These are phyloP conservation scores for Exophiala mesophila DNA, from an alignment of 2,329 filamentous ascomycete genomes.

Conservation along the genomic window DNA sequence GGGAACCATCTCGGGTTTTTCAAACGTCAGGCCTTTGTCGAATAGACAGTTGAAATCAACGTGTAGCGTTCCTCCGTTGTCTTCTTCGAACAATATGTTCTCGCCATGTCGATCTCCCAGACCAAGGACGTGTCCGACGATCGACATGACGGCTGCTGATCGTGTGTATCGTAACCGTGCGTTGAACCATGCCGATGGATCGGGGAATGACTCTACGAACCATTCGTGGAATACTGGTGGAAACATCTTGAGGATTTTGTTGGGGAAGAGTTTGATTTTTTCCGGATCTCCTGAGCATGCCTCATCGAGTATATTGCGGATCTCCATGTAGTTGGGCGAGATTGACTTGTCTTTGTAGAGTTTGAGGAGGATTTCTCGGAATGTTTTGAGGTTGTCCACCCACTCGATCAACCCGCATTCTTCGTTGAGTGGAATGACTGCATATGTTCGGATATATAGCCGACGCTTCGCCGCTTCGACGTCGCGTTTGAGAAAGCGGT, in stretches of 20 bases:
- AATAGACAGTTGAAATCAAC: slow-evolving; percentile 99
- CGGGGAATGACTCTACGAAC: slow-evolving; percentile 94
- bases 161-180: slow-evolving; percentile 85
- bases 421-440: slow-evolving; percentile 92
- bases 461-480: slow-evolving; percentile 84
- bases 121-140: slow-evolving; percentile 90
- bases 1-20: slow-evolving; percentile 88
- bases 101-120: slow-evolving; percentile 94
- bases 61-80: slow-evolving; percentile 89
- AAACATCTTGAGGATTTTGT: slow-evolving; percentile 52
- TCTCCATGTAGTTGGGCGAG: slow-evolving; percentile 56
- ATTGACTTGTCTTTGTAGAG: slow-evolving; percentile 74
- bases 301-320: slow-evolving; percentile 59
- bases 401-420: slow-evolving; percentile 98
- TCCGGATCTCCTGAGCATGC: slow-evolving; percentile 48
- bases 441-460: slow-evolving; percentile 94
- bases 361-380: slow-evolving; percentile 81
- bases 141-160: slow-evolving; percentile 98
- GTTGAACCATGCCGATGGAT: slow-evolving; percentile 86
- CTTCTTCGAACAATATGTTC: slow-evolving; percentile 92
- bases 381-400: slow-evolving; percentile 91
- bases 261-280: slow-evolving; percentile 49
- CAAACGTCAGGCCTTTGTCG: slow-evolving; percentile 93
- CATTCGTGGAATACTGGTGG: slow-evolving; percentile 83
- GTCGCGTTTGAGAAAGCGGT: slow-evolving; percentile 85